Percentiles rank a stretch among this genome's conserved stretches.
phyloP scores from a whole-genome alignment of 768 basidiomycete genomes.

The Pilatotrama ljubarskyi region DNA sequence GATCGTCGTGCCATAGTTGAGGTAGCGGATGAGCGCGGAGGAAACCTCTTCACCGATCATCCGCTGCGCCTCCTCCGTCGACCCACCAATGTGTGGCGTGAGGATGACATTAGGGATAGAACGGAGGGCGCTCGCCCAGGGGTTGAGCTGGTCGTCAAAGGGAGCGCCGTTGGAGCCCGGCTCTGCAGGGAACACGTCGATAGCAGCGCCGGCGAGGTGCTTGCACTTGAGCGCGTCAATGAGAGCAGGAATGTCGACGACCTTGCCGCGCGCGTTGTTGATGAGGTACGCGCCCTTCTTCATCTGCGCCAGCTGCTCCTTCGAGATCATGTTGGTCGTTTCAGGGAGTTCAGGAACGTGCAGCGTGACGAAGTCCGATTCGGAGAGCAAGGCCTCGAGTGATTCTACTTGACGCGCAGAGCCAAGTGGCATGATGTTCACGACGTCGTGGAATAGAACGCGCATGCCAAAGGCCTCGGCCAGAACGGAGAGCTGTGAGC shows the following conservation, averaged over 20 bases:
- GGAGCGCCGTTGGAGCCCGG: constrained; percentile 88
- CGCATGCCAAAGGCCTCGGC: constrained; percentile 96
- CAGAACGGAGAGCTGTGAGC: constrained; percentile 93
- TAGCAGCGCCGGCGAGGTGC: constrained; percentile 85
- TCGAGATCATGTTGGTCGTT: constrained; percentile 91
- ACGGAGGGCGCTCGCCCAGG: constrained; percentile 79
- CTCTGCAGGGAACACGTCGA: constrained; percentile 95
- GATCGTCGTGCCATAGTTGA: constrained; percentile 87
- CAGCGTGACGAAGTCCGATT: constrained; percentile 92
- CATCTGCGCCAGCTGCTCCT: constrained; percentile 80
- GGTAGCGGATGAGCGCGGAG: constrained; percentile 79
- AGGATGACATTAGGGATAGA: constrained; percentile 88
- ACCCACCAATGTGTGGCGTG: constrained; percentile 98
- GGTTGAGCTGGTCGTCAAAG: constrained; percentile 87
- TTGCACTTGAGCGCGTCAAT: constrained; percentile 78
- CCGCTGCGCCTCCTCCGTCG: constrained; percentile 96
- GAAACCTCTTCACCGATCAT: constrained; percentile 98
- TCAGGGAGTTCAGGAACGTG: constrained; percentile 97
- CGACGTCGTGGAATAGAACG: constrained; percentile 92
- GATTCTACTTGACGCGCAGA: constrained; percentile 88
- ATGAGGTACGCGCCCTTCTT: constrained; percentile 94
- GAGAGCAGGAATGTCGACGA: constrained; percentile 93
- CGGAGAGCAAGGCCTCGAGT: constrained; percentile 67
- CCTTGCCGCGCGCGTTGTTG: constrained; percentile 95
- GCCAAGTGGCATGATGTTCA: constrained; percentile 98